Conservation (phyloP, 2,329 filamentous ascomycete genomes). For the Monosporascus sp. region DNA sequence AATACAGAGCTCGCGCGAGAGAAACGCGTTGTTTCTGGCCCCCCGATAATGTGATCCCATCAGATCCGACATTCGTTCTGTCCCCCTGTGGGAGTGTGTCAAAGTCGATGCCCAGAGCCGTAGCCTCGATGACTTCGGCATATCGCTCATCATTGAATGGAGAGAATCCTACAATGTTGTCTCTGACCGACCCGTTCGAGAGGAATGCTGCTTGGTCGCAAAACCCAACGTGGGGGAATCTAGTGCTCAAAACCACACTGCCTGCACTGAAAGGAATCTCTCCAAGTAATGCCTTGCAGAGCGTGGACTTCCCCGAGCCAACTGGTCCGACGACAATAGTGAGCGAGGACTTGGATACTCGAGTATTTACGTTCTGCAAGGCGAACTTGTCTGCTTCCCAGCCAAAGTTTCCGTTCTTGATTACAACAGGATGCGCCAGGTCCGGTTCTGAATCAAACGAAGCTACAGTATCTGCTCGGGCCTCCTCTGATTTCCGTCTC, state of each 20-base stretch:
- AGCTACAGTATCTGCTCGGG: not conserved
- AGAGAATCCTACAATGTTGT: constrained; percentile 26
- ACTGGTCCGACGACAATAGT: constrained; percentile 38
- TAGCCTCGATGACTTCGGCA: constrained; percentile 20
- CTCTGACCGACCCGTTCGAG: constrained; percentile 26
- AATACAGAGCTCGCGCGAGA: constrained; percentile 28
- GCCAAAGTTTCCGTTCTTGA: constrained; percentile 26
- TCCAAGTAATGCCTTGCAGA: constrained; percentile 35
- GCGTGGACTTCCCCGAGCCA: constrained; percentile 39
- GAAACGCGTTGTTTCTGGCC: constrained; percentile 40
- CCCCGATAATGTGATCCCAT: constrained; percentile 40
- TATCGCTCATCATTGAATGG: constrained; percentile 20
- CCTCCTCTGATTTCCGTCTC: constrained; percentile 1
- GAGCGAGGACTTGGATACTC: constrained; percentile 25
- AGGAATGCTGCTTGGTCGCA: constrained; percentile 34
- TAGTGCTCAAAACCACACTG: constrained; percentile 13
- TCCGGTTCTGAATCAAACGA: not conserved
- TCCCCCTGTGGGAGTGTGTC: constrained; percentile 31
- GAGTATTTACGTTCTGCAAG: constrained; percentile 29
- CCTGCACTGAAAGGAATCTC: constrained; percentile 27
- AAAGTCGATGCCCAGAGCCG: constrained; percentile 24
- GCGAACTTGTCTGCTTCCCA: constrained; percentile 26
- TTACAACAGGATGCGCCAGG: constrained; percentile 2
- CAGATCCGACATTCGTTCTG: constrained; percentile 36
- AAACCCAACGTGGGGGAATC: constrained; percentile 26